A percentile compares a stretch with the other conserved stretches of the same genome.
Evolutionary conservation across 441 rosid genomes (phyloP).

Genomic region (Mallotus repandus): DNA sequence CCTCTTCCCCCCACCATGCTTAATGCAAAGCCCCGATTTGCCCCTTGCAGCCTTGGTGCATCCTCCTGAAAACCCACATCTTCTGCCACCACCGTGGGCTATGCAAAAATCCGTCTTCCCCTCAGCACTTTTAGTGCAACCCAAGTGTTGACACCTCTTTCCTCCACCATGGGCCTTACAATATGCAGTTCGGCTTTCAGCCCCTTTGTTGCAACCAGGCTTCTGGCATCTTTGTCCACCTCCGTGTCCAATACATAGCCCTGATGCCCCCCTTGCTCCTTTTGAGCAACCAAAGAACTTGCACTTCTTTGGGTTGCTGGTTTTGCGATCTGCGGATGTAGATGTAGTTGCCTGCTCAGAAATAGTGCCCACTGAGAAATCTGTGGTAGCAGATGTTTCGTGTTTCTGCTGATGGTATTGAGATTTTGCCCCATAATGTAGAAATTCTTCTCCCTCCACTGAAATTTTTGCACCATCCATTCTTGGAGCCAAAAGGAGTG

Average conservation of each 20-base stretch:
- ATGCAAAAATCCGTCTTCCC: constrained; percentile 93
- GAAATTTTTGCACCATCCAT: constrained; percentile 33
- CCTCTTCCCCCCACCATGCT: constrained; percentile 93
- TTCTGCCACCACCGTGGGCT: constrained; percentile 89
- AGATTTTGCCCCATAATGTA: constrained; percentile 40
- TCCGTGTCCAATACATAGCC: constrained; percentile 91
- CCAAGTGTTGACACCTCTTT: constrained; percentile 83
- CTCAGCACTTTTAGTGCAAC: constrained; percentile 94
- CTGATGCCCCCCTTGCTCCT: constrained; percentile 91
- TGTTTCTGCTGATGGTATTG: constrained; percentile 39
- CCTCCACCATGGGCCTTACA: constrained; percentile 97
- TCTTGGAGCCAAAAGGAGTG: constrained; percentile 74
- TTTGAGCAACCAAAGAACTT: constrained; percentile 70
- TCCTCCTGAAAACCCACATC: constrained; percentile 66
- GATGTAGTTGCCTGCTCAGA: constrained; percentile 56
- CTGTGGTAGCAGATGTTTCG: constrained; percentile 53
- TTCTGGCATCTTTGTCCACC: constrained; percentile 95
- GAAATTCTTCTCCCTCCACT: constrained; percentile 41
- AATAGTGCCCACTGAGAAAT: constrained; percentile 47
- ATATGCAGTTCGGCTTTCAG: constrained; percentile 87
- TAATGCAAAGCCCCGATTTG: constrained; percentile 88
- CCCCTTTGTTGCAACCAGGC: constrained; percentile 81
- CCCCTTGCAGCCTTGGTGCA: constrained; percentile 91
- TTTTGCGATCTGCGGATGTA: constrained; percentile 54
- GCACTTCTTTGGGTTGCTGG: constrained; percentile 62